Base-by-base conservation (phyloP, 192 early-diverging fungal species). In the Backusella morwellensis region DNA sequence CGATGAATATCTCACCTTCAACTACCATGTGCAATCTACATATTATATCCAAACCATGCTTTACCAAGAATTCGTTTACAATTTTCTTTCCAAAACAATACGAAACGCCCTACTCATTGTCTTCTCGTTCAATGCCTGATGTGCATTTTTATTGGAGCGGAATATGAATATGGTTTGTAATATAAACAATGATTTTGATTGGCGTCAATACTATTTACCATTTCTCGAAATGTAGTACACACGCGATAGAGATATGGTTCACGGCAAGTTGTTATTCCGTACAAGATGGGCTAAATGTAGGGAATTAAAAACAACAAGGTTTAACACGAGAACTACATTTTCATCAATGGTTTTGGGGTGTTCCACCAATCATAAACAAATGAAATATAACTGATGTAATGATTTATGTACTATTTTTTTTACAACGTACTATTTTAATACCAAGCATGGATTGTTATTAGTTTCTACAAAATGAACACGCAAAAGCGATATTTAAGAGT, bases 11-110 rank as follows among this genome's bases (percentile, higher is more conserved):
- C 14, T 68, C 15, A 68, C 34, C 67, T 68, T 68, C 67, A 29
- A 7, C 19, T 17, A 99, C 97, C 88, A 97, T 95, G 86, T 98
- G 97, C 17, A 97, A 97, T 72, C 97, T 91, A 86, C 97, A 99
- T 77, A 99, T 93, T 76, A 99, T 83, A 82, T 98, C 97, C 80
- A 99, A 87, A 79, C 97, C 94, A 83, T 94, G 88, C 75, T 90
- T 91, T 32, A 84, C 83, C 70, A 97, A 77, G 79, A 99, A 99
- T 56, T 93, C 92, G 59, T 88, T 85, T 66, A 99, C 91, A 19
- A 96, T 89, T 67, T 86, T 84, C 75, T 92, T 91, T 12, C 96
- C 95, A 85, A 99, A 99, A 76, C 95, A 96, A 82, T 95, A 99
- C 17, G 92, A 93, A 6, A 99, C 96, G 15, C 97, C 97, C 40